Evolutionary conservation across 441 rosid genomes (phyloP).

Genomic region (Hura crepitans): DNA sequence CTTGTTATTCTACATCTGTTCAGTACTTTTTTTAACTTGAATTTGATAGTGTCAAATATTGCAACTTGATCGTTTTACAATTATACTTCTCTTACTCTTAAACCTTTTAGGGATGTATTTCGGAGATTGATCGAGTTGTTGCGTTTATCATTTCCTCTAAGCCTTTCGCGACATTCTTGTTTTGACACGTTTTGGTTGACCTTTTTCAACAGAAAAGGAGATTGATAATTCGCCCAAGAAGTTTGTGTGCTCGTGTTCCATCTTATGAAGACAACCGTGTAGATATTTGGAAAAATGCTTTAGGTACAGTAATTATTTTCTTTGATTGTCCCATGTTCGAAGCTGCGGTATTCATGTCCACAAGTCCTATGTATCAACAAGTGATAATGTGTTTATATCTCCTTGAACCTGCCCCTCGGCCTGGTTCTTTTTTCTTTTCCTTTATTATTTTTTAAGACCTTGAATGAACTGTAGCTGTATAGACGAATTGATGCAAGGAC

Average conservation of each 20-base stretch:
- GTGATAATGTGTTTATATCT: constrained; percentile 24
- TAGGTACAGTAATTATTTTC: constrained; percentile 34
- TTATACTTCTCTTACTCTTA: neutral
- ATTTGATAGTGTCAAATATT: neutral
- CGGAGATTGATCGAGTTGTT: neutral
- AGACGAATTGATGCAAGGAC: constrained; percentile 31
- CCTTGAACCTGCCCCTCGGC: constrained; percentile 12
- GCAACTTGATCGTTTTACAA: neutral
- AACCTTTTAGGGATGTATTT: neutral
- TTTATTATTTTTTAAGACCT: constrained; percentile 13
- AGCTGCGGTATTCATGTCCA: constrained; percentile 24
- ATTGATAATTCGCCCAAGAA: constrained; percentile 64
- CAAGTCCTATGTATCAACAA: constrained; percentile 23
- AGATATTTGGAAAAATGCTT: constrained; percentile 35
- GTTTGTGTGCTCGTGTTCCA: constrained; percentile 78
- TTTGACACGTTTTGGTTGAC: constrained; percentile 5
- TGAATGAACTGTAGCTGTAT: constrained; percentile 30
- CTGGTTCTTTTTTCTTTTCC: constrained; percentile 4
- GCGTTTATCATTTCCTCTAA: neutral
- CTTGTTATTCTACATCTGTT: neutral
- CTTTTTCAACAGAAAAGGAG: constrained; percentile 71
- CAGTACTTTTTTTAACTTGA: neutral
- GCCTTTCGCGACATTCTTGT: constrained; percentile 5
- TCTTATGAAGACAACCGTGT: constrained; percentile 50
- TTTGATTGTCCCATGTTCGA: constrained; percentile 23